Evolutionary conservation across 108 stramenopile genomes (phyloP).

Genomic region (Pseudonitzschia pungens): DNA sequence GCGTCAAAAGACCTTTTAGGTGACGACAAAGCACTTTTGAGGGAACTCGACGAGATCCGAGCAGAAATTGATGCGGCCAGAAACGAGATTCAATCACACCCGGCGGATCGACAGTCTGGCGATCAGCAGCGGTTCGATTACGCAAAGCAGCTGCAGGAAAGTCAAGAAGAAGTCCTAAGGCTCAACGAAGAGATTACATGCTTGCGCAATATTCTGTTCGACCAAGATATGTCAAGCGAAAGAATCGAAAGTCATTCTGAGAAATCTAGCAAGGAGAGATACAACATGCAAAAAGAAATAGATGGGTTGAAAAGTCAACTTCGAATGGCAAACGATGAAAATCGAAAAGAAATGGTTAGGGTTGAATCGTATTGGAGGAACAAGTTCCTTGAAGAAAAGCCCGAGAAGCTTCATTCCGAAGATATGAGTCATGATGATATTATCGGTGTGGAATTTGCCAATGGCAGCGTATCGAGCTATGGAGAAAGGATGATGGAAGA

Average conservation of each 20-base stretch:
- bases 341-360: background rate
- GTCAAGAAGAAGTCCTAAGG: slow-evolving; percentile 21
- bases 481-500: slow-evolving; percentile 4
- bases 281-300: slow-evolving; percentile 17
- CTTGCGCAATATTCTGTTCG: slow-evolving; percentile 27
- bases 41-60: slow-evolving; percentile 15
- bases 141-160: slow-evolving; percentile 9
- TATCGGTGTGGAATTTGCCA: background rate
- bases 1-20: background rate
- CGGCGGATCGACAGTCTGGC: background rate
- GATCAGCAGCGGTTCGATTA: background rate
- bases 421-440: background rate
- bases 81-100: background rate
- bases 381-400: slow-evolving; percentile 4
- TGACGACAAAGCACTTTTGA: slow-evolving; percentile 14
- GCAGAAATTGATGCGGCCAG: slow-evolving; percentile 14
- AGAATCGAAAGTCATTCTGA: slow-evolving; percentile 38
- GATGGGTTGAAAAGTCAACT: slow-evolving; percentile 43
- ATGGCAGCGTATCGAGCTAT: background rate
- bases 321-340: slow-evolving; percentile 24
- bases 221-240: background rate
- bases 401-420: background rate
- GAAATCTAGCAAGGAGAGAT: slow-evolving; percentile 15
- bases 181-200: slow-evolving; percentile 27
- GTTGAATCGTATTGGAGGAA: background rate